A percentile compares a stretch with the other conserved stretches of the same genome.
These are phyloP conservation scores for Ailanthus altissimus DNA, from an alignment of 345 rosid genomes.

Conservation along the genomic window DNA sequence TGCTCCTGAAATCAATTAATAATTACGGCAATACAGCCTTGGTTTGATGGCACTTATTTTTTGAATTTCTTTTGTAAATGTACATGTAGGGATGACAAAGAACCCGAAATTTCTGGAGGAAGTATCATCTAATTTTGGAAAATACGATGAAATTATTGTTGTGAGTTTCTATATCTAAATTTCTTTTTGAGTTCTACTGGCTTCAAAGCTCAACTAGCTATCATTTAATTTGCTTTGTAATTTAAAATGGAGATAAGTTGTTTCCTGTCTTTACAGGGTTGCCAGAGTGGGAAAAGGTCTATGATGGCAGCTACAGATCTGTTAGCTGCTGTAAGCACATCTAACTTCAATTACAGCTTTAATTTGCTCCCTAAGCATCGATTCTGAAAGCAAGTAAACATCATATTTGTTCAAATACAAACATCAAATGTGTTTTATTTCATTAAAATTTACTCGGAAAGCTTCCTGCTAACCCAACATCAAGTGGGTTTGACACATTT, in stretches of 20 bases:
- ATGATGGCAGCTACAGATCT: conserved; percentile 83
- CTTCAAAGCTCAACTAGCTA: background rate
- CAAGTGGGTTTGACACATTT: too few relatives aligned
- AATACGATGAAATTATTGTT: conserved; percentile 77
- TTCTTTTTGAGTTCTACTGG: too few relatives aligned
- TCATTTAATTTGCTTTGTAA: background rate
- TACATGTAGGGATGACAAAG: conserved; percentile 62
- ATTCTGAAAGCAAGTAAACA: background rate
- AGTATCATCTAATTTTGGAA: conserved; percentile 57
- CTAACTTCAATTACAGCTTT: background rate
- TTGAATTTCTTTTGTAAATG: background rate
- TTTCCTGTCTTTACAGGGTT: conserved; percentile 51
- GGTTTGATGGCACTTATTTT: background rate
- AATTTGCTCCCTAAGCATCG: background rate
- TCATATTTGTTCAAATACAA: conserved; percentile 12
- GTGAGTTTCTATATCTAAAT: conserved; percentile 42
- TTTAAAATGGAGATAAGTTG: background rate
- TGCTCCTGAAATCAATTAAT: background rate
- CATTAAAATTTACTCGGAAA: background rate
- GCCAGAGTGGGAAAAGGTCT: conserved; percentile 72
- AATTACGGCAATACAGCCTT: background rate
- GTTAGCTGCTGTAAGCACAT: conserved; percentile 59
- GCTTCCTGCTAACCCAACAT: background rate
- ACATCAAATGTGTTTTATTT: background rate
- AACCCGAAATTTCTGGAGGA: conserved; percentile 63